These are phyloP conservation scores for Ramularia collo-cygni DNA, from an alignment of 2,329 filamentous ascomycete species.

Conservation along the genomic window DNA sequence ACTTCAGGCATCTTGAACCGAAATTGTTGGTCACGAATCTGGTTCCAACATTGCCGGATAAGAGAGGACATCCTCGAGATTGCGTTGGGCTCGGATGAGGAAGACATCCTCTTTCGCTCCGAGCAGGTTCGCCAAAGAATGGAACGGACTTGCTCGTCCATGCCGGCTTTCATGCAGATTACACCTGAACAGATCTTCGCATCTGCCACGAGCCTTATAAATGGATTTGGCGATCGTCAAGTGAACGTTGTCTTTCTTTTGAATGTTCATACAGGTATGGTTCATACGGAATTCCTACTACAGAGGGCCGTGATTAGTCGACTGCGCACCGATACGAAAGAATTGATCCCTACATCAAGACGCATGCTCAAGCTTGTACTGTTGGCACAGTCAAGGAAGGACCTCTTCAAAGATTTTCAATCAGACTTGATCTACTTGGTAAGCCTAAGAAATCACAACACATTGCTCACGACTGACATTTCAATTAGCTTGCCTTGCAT, in stretches of 20 bases:
- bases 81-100: constrained; percentile 39
- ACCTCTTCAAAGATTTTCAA: constrained; percentile 38
- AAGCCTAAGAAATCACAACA: too few relatives aligned
- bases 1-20: constrained; percentile 38
- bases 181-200: constrained; percentile 24
- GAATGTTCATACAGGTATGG: constrained; percentile 32
- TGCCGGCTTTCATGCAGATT: constrained; percentile 26
- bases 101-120: constrained; percentile 33
- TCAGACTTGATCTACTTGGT: constrained; percentile 35
- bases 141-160: constrained; percentile 33
- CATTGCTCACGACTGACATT: neutral
- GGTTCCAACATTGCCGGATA: constrained; percentile 43
- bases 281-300: constrained; percentile 54
- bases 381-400: constrained; percentile 32
- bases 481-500: constrained; percentile 28
- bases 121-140: constrained; percentile 35
- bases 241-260: constrained; percentile 42
- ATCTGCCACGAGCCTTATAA: constrained; percentile 9
- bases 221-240: constrained; percentile 15
- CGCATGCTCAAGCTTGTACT: constrained; percentile 35
- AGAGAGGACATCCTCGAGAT: constrained; percentile 55
- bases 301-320: constrained; percentile 50
- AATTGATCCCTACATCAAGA: constrained; percentile 33
- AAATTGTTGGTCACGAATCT: constrained; percentile 42
- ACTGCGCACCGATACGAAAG: constrained; percentile 26